Base-by-base conservation (phyloP, 2,329 filamentous ascomycete genomes). In the Nothophoma quercina region DNA sequence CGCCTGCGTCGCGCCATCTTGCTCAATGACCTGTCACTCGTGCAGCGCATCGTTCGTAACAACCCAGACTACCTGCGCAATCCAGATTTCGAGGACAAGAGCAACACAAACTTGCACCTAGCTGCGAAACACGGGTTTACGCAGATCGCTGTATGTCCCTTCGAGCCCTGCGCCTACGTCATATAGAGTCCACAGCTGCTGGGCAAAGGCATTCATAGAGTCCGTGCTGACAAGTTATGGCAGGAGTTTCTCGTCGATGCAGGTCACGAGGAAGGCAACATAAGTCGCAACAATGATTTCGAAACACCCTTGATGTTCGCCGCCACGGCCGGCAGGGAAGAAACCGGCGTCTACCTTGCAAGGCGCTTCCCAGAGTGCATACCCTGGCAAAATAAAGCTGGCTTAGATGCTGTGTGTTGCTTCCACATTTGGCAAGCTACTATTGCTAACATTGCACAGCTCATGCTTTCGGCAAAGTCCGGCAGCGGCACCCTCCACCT, bases 231-330 rank as follows among this genome's bases (percentile, higher is more conserved):
- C 18, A 3, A 16, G 25, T 4, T 3, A 16, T 9, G 7, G n/a
- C 25, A 81, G 79, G 81, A 84, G 62, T 82, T 87, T 46, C 85
- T 96, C 22, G 80, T 96, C 56, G 78, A 83, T n/a, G 80, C 85
- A 5, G 89, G 88, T 50, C 91, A 96, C 72, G 91, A 96, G 72
- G 72, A 79, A n/a, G 82, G 81, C 34, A 85, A 86, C 41, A 85
- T 92, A 23, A 88, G 88, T 10, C 82, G 91, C 58, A 96, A 96
- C 72, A 88, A 91, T 64, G 82, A 87, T 57, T 85, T 90, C 67
- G 88, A 93, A 68, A 96, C 91, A 0, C 88, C 91, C 0, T 79
- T 96, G 40, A 92, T 93, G 85, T 81, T 95, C 2, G 91, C 91
- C 9, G 85, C 89, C 1, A 77, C 77, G 6, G 81, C 81, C 1